Base-by-base conservation (phyloP, 495 filamentous ascomycete genomes). In the Trichoderma gamsii region DNA sequence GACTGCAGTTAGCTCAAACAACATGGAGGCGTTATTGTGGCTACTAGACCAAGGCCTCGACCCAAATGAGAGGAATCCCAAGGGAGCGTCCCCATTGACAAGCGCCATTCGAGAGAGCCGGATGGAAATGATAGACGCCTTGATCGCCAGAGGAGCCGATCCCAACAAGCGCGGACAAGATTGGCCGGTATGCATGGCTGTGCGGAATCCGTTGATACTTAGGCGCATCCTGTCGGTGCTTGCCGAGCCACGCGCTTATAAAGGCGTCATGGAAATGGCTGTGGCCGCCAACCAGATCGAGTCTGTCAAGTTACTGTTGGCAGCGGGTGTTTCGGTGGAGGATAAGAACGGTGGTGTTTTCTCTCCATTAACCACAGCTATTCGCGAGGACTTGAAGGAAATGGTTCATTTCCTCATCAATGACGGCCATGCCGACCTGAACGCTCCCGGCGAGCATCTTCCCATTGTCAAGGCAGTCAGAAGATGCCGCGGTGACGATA, bases 341-440 rank as follows among this genome's bases (percentile, higher is more conserved):
- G 83, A 84, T 72, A 83, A 82, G 74, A 85, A 85, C 70, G 83
- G 82, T 25, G 83, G 83, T 18, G 82, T 85, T 32, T 85, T 85
- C 74, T 83, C 81, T 16, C 82, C 83, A 3, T 74, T 86, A 18
- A 85, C 83, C 0, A 85, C 84, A 4, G 81, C 83, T 4, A 80
- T 85, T 67, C 80, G 84, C 12, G 84, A 86, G 69, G 74, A 80
- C 38, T 77, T 79, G 66, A 78, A 76, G 67, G 78, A 79, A 16
- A 85, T 85, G 66, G 78, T 83, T 9, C 72, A 70, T 8, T 85
- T 75, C 73, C 76, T 86, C 8, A 76, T 86, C 35, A 75, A 81
- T 38, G 80, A 83, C 64, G 83, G 76, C 8, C 76, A 74, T n/a
- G 84, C 82, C 6, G 82, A 85, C 65, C 79, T 80, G 11, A 85